Evolutionary conservation across 2,329 filamentous ascomycete species (phyloP).

Genomic region (Cladosporium sp.): DNA sequence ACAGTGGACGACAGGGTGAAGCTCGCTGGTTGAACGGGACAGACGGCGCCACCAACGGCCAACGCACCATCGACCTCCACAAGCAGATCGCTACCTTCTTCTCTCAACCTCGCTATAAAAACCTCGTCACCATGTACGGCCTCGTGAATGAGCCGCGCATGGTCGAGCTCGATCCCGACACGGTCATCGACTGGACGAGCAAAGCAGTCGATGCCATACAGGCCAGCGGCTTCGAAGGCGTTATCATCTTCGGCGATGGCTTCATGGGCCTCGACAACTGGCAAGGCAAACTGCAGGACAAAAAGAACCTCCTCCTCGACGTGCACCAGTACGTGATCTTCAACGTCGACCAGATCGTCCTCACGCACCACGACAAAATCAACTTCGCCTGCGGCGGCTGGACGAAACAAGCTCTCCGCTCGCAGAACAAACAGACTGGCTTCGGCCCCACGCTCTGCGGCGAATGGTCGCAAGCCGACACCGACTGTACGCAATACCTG

Average conservation of each 20-base stretch:
- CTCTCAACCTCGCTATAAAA: conserved; percentile 84
- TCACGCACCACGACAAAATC: conserved; percentile 76
- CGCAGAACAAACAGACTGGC: conserved; percentile 66
- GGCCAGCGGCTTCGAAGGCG: conserved; percentile 64
- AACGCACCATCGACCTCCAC: conserved; percentile 82
- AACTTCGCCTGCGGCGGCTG: conserved; percentile 82
- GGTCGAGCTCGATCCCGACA: conserved; percentile 54
- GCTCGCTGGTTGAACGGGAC: conserved; percentile 92
- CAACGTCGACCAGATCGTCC: conserved; percentile 78
- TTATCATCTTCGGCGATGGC: conserved; percentile 85
- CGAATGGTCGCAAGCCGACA: conserved; percentile 97
- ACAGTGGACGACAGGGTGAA: conserved; percentile 73
- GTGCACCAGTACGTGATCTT: conserved; percentile 99
- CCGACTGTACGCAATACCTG: conserved; percentile 79
- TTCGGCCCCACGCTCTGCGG: conserved; percentile 93
- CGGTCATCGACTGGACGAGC: conserved; percentile 74
- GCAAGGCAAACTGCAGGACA: conserved; percentile 71
- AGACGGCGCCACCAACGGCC: conserved; percentile 67
- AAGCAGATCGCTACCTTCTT: conserved; percentile 86
- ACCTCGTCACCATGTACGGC: conserved; percentile 87
- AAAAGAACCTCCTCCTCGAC: conserved; percentile 76
- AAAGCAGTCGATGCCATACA: conserved; percentile 67
- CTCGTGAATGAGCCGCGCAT: conserved; percentile 92
- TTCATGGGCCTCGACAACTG: conserved; percentile 89
- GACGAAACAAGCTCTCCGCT: conserved; percentile 69